A percentile compares a stretch with the other conserved stretches of the same genome.
These are phyloP conservation scores for Rhododendron vialii DNA, from an alignment of 148 eudicot species.

Conservation along the genomic window DNA sequence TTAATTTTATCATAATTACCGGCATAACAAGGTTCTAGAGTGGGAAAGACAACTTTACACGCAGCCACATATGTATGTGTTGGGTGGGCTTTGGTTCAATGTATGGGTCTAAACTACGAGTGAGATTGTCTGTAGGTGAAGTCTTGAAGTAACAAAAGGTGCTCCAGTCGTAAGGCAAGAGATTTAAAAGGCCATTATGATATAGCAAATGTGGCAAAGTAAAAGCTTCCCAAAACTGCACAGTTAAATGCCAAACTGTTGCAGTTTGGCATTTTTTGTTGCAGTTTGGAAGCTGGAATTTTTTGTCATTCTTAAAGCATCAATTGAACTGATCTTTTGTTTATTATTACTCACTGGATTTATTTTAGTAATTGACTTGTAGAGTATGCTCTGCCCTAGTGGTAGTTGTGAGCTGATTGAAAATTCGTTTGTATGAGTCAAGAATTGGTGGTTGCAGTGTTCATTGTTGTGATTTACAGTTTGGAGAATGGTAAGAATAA, in stretches of 20 bases:
- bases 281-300: not conserved
- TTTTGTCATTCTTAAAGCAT: not conserved
- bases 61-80: not conserved
- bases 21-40: not conserved
- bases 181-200: not conserved
- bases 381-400: not conserved
- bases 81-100: not conserved
- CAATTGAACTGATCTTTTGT: not conserved
- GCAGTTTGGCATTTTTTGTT: too few relatives aligned
- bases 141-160: not conserved
- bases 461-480: not conserved
- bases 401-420: not conserved
- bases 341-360: not conserved
- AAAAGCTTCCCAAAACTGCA: not conserved
- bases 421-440: not conserved
- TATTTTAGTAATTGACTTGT: not conserved
- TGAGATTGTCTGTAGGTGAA: not conserved
- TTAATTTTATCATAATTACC: not conserved
- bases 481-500: not conserved
- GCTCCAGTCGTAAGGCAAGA: not conserved
- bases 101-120: not conserved
- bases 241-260: not conserved
- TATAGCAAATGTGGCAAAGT: not conserved
- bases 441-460: not conserved
- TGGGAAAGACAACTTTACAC: not conserved